Conservation (phyloP, 352 stramenopile species). For the Globisporangium parvum region DNA sequence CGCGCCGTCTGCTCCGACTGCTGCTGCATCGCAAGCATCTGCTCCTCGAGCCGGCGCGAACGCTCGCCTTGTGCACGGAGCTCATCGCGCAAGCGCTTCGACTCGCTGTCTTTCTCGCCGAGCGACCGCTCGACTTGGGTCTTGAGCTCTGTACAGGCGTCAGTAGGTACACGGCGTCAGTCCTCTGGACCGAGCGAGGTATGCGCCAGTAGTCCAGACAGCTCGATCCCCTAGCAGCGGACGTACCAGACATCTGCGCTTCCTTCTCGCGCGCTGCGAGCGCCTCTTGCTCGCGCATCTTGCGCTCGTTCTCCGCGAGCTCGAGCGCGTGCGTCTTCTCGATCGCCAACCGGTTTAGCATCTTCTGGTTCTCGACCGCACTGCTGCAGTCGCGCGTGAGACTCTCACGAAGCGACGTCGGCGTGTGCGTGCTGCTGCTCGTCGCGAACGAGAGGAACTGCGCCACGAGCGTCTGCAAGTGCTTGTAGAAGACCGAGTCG, state of each 20-base stretch:
- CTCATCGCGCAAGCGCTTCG: conserved; percentile 58
- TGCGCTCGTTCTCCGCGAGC: conserved; percentile 47
- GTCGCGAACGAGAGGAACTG: conserved; percentile 50
- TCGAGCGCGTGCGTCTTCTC: conserved; percentile 65
- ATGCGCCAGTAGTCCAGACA: too few relatives aligned
- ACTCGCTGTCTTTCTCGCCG: conserved; percentile 57
- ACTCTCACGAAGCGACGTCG: conserved; percentile 42
- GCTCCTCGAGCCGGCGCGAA: conserved; percentile 40
- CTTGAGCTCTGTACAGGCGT: conserved; percentile 32
- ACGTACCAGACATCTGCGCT: conserved; percentile 49
- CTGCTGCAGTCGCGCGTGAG: conserved; percentile 52
- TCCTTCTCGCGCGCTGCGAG: conserved; percentile 45
- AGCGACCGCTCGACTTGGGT: conserved; percentile 58
- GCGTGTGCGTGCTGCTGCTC: conserved; percentile 38
- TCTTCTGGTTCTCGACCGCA: conserved; percentile 67
- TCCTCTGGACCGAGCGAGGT: neutral
- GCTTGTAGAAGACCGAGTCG: conserved; percentile 45
- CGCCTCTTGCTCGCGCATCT: conserved; percentile 53
- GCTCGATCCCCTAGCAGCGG: too few relatives aligned
- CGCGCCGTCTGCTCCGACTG: conserved; percentile 30
- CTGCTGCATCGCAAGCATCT: conserved; percentile 51
- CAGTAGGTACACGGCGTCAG: conserved; percentile 1
- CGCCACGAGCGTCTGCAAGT: conserved; percentile 49
- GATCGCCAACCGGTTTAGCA: conserved; percentile 53
- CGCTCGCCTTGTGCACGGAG: conserved; percentile 53